Evolutionary conservation across 495 filamentous ascomycete genomes (phyloP), one percentile per base, ranked within the genome.

Genomic region (Achaetomiella virescens): DNA sequence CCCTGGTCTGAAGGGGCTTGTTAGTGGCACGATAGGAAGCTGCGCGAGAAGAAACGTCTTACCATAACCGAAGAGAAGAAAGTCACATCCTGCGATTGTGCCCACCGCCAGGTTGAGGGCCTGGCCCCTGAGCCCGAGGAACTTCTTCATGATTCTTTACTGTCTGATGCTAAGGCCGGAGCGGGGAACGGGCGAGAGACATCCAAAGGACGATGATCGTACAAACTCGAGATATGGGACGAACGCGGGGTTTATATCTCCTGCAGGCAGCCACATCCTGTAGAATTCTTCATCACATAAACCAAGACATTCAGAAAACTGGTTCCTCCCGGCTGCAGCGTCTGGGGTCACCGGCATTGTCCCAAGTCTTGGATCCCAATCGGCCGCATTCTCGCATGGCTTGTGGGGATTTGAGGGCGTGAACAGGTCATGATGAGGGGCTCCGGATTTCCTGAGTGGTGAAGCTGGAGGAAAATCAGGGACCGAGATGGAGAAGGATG

Each of bases 51-150:
- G 17, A 20, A 22, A 7, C 10, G 2, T 48, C 58, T 54, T 73
- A 74, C 72, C 71, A 42, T 75, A 75, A 44, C 72, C 72, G 48
- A 75, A 75, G 11, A 73, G 64, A 63, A 87, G 67, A 62, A 90
- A 90, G 67, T 88, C 85, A 60, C 84, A 79, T 60, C 85, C 85
- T 44, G 85, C 86, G 47, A 89, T 76, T 10, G 84, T 61, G 38
- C 82, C 83, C 52, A 90, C 83, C 50, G 83, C 84, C 57, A 84
- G 72, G 58, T 88, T 86, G 35, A 90, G 78, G 66, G 73, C 73
- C 37, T 73, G 68, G 74, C 86, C 86, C 60, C 77, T 77, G 52
- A 89, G 81, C 70, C 86, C 86, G 57, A 87, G 80, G 63, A 80
- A 88, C 46, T 68, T 72, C 52, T 62, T 66, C 69, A 73, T 72